Base-by-base conservation (phyloP, 176 grass and related monocot species). In the Elymus sibiricus region DNA sequence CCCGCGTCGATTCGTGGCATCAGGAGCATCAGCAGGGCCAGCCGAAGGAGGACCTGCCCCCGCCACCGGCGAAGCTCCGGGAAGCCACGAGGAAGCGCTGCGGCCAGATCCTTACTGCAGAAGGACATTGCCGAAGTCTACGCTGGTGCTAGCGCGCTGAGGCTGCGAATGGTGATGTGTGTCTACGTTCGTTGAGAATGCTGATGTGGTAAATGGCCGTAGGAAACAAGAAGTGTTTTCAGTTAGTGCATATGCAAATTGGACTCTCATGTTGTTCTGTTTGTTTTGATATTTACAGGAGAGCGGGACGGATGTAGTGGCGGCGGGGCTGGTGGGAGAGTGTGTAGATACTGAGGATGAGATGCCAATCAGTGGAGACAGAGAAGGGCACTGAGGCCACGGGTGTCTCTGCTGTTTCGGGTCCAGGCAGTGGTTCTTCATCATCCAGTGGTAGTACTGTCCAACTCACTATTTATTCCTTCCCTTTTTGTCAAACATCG, bases 321-420 rank as follows among this genome's bases (percentile, higher is more conserved):
- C n/a, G n/a, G 62, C 73, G 1, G 86, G 88, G 53, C 82, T 84
- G 21, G 87, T 77, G 10, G 95, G 95, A 38, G 31, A 32, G 3
- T 32, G 3, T 32, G 31, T 32, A 32, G 31, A 32, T 32, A 32
- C 31, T 3, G 31, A 93, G 95, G 93, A 98, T 70, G 93, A 98
- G 71, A 94, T 95, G n/a, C 81, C 93, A 91, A 24, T 86, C 91
- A 10, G 79, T 94, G 59, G 95, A 92, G 86, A 98, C 95, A 2
- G 78, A 95, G 64, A 98, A 93, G 87, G 91, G 90, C 29, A 40
- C 88, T 19, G 81, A 83, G 24, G 2, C 31, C 31, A 77, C 32
- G 6, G 90, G 90, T 83, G 88, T 82, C 53, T 93, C 92, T 42
- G 85, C 87, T 81, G n/a, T n/a, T n/a, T n/a, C n/a, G n/a, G n/a